Percentiles rank a stretch among this genome's conserved stretches.
Conservation (phyloP, 768 basidiomycete species). For the Leccinum obscurum region DNA sequence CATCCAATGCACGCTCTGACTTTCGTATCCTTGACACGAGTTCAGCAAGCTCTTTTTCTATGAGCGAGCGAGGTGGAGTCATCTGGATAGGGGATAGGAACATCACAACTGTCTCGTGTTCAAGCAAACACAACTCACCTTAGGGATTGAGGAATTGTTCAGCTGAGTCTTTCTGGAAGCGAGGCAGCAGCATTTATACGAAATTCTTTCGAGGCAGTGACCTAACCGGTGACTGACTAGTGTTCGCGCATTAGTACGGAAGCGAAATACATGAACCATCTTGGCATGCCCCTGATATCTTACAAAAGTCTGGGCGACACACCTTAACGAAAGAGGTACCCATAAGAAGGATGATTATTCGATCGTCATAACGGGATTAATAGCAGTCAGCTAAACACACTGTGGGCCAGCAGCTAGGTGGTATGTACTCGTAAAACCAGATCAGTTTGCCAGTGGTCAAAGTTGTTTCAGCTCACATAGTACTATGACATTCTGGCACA, state of each 20-base stretch:
- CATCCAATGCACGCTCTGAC: constrained; percentile 18
- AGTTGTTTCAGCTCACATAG: background rate
- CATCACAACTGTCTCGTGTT: background rate
- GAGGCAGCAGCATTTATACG: constrained; percentile 16
- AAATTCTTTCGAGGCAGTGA: constrained; percentile 10
- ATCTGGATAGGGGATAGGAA: constrained; percentile 6
- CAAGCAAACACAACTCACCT: constrained; percentile 14
- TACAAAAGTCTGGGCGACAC: background rate
- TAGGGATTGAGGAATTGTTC: background rate
- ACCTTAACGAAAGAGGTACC: background rate
- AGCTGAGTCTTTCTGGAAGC: background rate
- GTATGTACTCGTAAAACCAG: background rate
- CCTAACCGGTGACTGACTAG: background rate
- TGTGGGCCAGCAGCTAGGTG: background rate
- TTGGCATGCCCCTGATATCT: background rate
- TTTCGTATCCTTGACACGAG: constrained; percentile 24
- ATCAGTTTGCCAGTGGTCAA: background rate
- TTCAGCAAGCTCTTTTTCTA: constrained; percentile 17
- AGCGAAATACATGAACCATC: constrained; percentile 11
- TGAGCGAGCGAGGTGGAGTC: constrained; percentile 5
- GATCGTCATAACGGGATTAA: background rate
- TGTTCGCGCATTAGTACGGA: background rate
- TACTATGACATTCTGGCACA: background rate
- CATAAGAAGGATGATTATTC: background rate
- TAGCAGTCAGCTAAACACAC: background rate